phyloP scores from a whole-genome alignment of 495 filamentous ascomycete species.

The Thermothielavioides terrestris region DNA sequence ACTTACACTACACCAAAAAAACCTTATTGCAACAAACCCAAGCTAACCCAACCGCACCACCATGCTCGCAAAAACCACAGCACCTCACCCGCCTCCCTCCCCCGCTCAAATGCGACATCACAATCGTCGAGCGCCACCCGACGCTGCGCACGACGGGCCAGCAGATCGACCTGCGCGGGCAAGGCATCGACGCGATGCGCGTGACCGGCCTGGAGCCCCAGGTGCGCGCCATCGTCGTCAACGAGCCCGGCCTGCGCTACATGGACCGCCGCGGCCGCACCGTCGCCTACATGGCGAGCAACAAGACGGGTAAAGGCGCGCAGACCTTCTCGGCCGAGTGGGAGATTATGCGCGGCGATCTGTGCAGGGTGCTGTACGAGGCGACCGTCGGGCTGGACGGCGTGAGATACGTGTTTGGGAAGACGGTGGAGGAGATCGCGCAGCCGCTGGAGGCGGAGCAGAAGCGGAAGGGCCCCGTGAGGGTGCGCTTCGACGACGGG shows the following conservation, averaged over 20 bases:
- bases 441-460: no score
- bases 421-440: slow-evolving; percentile 20
- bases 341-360: slow-evolving; percentile 48
- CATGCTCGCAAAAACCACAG: no score
- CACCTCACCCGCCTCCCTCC: slow-evolving; percentile 38
- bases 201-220: slow-evolving; percentile 43
- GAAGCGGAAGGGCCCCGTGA: not conserved
- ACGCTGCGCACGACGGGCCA: slow-evolving; percentile 41
- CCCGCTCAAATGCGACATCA: slow-evolving; percentile 29
- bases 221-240: slow-evolving; percentile 30
- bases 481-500: slow-evolving; percentile 33
- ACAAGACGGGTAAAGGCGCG: slow-evolving; percentile 29
- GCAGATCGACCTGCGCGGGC: slow-evolving; percentile 44
- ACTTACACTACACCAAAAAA: no score
- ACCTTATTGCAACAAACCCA: no score
- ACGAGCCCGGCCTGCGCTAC: slow-evolving; percentile 39
- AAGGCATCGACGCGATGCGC: slow-evolving; percentile 41
- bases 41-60: no score
- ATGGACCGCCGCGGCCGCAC: slow-evolving; percentile 31
- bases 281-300: slow-evolving; percentile 35
- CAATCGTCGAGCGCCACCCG: slow-evolving; percentile 44
- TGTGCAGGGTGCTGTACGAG: slow-evolving; percentile 40
- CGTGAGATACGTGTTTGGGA: slow-evolving; percentile 40
- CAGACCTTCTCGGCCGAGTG: slow-evolving; percentile 46
- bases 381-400: slow-evolving; percentile 32